Base-by-base conservation (phyloP, 371 early-diverging fungal species). In the Actinomortierella wolfii region DNA sequence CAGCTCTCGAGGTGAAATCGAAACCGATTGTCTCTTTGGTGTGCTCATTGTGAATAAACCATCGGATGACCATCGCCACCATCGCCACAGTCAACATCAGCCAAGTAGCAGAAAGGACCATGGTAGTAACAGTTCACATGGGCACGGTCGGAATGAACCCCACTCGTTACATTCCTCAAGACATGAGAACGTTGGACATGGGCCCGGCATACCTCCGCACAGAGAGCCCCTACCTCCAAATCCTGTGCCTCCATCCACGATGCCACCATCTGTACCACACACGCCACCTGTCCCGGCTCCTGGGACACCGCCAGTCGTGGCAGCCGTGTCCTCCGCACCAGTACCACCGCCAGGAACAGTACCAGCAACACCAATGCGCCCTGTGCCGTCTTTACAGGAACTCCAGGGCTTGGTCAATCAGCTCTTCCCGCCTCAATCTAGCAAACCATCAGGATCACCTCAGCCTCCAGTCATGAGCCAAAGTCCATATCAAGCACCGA, bases 41-140 rank as follows among this genome's bases (percentile, higher is more conserved):
- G 82, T 86, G 9, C 52, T 86, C 21, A 68, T 86, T 15, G 60
- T 84, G 43, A 78, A 77, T 43, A 85, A 83, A 67, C 61, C 54
- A 24, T 57, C 65, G 26, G 50, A 62, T 43, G 54, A 65, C 34
- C 47, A 57, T 47, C 50, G 46, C 18, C 57, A 65, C 34, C 47
- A 57, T 47, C 50, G 46, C 18, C 44, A 47, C 17, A 52, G 55
- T 25, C 68, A 67, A 46, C 46, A 24, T 9, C 50, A 34, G 29
- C 51, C 46, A 60, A 45, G 51, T 40, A 43, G n/a, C 34, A 41
- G 15, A 63, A 63, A 43, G 59, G 59, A 28, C 61, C 57, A 23
- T 61, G 61, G 0, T 46, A 61, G 15, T 53, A 57, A 4, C 64
- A 70, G 28, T 45, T 49, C 26, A 64, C 41, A 41, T 23, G 47